A percentile compares a stretch with the other conserved stretches of the same genome.
Evolutionary conservation across 345 rosid species (phyloP).

Genomic region (Orychophragmus violaceus): DNA sequence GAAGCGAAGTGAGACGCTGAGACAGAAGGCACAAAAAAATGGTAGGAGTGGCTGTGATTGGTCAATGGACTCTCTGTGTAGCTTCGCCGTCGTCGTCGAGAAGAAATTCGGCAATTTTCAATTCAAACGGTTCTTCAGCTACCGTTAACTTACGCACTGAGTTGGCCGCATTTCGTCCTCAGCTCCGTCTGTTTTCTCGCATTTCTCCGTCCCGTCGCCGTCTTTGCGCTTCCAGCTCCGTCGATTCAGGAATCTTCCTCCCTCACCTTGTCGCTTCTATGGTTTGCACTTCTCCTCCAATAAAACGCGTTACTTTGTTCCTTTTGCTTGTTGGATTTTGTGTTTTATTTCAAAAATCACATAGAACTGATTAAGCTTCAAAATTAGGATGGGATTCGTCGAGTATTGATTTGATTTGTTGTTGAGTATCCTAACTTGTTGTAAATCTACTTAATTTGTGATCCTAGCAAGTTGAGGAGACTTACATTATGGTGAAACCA

Average conservation of each 20-base stretch:
- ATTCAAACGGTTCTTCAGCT: slow-evolving; percentile 18
- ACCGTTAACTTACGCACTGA: slow-evolving; percentile 25
- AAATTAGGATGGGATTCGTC: no score
- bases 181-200: slow-evolving; percentile 45
- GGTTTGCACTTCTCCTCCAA: slow-evolving; percentile 31
- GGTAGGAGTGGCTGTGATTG: slow-evolving; percentile 27
- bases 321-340: no score
- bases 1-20: not conserved
- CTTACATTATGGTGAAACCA: slow-evolving; percentile 90
- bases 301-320: not conserved
- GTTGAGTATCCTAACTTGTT: no score
- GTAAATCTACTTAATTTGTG: no score
- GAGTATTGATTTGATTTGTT: not conserved
- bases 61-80: slow-evolving; percentile 14
- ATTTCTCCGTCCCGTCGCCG: slow-evolving; percentile 30
- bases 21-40: not conserved
- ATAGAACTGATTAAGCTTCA: no score
- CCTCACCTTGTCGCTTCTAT: slow-evolving; percentile 77
- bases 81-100: not conserved
- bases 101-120: not conserved
- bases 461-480: slow-evolving; percentile 59
- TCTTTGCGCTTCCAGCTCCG: slow-evolving; percentile 34
- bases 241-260: slow-evolving; percentile 58
- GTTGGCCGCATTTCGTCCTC: slow-evolving; percentile 45
- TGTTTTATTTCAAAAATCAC: no score